Conservation (phyloP, 345 rosid genomes). For the Xanthoceras sorbifolium region DNA sequence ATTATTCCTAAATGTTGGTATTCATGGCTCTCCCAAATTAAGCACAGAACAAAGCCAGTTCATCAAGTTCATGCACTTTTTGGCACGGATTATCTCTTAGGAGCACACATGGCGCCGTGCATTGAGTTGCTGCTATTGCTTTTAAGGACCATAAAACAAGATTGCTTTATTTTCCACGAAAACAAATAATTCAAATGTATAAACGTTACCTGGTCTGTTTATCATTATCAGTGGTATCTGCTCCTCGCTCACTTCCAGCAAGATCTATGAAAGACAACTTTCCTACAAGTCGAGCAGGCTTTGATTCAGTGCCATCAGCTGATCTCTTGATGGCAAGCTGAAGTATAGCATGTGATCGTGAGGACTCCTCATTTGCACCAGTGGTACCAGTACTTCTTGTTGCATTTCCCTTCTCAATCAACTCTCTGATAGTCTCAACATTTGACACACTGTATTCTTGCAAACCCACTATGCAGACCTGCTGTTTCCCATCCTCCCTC, state of each 20-base stretch:
- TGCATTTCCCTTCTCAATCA: slow-evolving; percentile 62
- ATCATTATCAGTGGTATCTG: slow-evolving; percentile 75
- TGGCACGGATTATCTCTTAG: neutral
- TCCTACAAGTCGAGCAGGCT: slow-evolving; percentile 55
- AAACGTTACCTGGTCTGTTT: slow-evolving; percentile 56
- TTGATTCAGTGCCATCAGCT: slow-evolving; percentile 47
- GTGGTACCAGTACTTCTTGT: slow-evolving; percentile 65
- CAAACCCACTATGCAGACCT: slow-evolving; percentile 71
- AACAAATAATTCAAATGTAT: neutral
- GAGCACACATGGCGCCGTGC: neutral
- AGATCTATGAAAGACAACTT: slow-evolving; percentile 69
- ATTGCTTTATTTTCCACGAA: neutral
- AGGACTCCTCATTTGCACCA: slow-evolving; percentile 73
- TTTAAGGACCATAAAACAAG: slow-evolving; percentile 5
- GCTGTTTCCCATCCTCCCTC: slow-evolving; percentile 75
- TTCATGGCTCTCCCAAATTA: neutral
- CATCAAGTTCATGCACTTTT: neutral
- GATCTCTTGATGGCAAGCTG: slow-evolving; percentile 65
- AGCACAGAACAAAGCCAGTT: neutral
- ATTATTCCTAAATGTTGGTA: neutral
- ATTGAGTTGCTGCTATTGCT: neutral
- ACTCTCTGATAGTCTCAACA: slow-evolving; percentile 56
- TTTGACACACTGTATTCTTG: slow-evolving; percentile 59
- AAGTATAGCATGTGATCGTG: slow-evolving; percentile 72
- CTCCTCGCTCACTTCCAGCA: slow-evolving; percentile 77